phyloP scores from a whole-genome alignment of 1,284 basidiomycete species.

The Boletus mariae region DNA sequence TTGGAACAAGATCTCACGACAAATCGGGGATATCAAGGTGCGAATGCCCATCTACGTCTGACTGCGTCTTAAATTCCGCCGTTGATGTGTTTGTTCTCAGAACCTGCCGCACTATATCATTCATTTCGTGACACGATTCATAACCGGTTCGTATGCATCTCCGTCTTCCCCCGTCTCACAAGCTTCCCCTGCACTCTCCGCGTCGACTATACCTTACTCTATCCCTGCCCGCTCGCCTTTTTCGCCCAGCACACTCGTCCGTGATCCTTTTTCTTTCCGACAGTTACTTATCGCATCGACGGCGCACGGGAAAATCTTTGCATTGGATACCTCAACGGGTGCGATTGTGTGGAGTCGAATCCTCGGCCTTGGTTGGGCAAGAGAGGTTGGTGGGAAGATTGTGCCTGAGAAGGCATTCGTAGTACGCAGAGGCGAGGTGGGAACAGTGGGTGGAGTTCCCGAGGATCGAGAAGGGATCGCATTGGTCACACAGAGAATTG shows the following conservation, averaged over 20 bases:
- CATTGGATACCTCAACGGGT: conserved; percentile 77
- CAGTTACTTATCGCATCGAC: conserved; percentile 81
- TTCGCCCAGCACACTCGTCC: conserved; percentile 42
- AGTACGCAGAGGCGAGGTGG: conserved; percentile 11
- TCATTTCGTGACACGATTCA: conserved; percentile 70
- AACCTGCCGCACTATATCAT: conserved; percentile 69
- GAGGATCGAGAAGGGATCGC: conserved; percentile 43
- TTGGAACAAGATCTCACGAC: conserved; percentile 52
- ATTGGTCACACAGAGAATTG: conserved; percentile 56
- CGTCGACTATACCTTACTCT: conserved; percentile 34
- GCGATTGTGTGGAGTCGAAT: conserved; percentile 73
- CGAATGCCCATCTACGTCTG: neutral
- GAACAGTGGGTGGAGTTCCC: neutral
- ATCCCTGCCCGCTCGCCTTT: conserved; percentile 22
- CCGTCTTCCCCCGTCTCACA: conserved; percentile 33
- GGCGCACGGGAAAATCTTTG: conserved; percentile 74
- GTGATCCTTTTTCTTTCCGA: conserved; percentile 85
- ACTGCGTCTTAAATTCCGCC: neutral
- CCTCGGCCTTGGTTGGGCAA: conserved; percentile 63
- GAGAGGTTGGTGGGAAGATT: conserved; percentile 49
- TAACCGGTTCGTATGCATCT: conserved; percentile 60
- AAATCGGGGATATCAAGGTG: conserved; percentile 64
- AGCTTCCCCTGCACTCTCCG: conserved; percentile 14
- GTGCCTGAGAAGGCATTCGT: conserved; percentile 51
- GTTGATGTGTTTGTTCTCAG: conserved; percentile 35